A percentile compares a stretch with the other conserved stretches of the same genome.
phyloP scores from a whole-genome alignment of 169 alveolate genomes.

The Cyclospora cayetanensis region DNA sequence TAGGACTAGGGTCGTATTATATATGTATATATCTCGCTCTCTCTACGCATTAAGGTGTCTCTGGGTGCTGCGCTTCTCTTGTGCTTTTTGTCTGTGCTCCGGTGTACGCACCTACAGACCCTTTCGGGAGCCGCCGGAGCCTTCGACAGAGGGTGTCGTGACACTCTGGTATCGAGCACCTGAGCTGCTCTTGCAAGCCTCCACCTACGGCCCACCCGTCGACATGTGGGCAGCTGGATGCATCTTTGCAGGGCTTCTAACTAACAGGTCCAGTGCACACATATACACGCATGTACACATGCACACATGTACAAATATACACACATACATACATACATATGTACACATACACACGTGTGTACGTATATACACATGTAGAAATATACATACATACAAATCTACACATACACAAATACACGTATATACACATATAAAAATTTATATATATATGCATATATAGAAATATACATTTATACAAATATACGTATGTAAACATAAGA shows the following conservation, averaged over 20 bases:
- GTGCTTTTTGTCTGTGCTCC: too few species aligned
- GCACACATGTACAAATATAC: conserved; percentile 42
- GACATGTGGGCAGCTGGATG: conserved; percentile 95
- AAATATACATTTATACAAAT: too few species aligned
- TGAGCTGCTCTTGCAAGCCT: conserved; percentile 93
- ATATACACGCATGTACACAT: conserved; percentile 82
- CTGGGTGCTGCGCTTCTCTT: too few species aligned
- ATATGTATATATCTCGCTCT: too few species aligned
- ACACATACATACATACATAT: not conserved
- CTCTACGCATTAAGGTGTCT: too few species aligned
- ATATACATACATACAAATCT: not conserved
- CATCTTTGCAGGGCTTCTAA: conserved; percentile 66
- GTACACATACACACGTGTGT: not conserved
- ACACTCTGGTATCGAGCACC: conserved; percentile 97
- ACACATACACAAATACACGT: not conserved
- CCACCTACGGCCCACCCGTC: conserved; percentile 89
- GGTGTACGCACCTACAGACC: too few species aligned
- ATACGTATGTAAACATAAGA: too few species aligned
- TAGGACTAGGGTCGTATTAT: too few species aligned
- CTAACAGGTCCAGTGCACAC: too few species aligned
- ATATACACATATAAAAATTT: not conserved
- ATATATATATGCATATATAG: too few species aligned
- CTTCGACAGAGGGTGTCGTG: conserved; percentile 88
- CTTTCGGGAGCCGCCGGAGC: conserved; percentile 76
- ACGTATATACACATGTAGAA: too few species aligned